These are phyloP conservation scores for Debaryomyces sp. DNA, from an alignment of 1,139 yeast species.

Conservation along the genomic window DNA sequence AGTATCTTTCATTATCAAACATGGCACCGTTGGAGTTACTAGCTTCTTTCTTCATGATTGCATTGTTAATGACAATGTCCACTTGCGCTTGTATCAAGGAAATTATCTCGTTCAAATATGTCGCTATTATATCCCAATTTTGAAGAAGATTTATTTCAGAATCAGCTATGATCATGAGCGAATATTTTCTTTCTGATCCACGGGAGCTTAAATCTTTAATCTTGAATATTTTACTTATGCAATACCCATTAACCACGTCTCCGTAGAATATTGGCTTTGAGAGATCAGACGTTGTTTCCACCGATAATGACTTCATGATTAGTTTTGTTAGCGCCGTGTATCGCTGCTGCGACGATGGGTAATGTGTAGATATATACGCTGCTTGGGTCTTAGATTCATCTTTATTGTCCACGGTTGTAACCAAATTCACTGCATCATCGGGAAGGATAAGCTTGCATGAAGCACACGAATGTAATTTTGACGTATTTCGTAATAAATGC, in stretches of 20 bases:
- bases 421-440: conserved; percentile 30
- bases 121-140: conserved; percentile 59
- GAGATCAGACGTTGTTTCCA: conserved; percentile 70
- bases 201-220: conserved; percentile 71
- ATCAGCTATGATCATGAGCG: conserved; percentile 65
- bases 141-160: conserved; percentile 53
- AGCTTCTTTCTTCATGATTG: conserved; percentile 9
- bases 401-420: conserved; percentile 23
- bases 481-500: conserved; percentile 23
- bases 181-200: conserved; percentile 76
- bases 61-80: conserved; percentile 21
- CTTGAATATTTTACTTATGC: conserved; percentile 67
- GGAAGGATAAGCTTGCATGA: conserved; percentile 61
- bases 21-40: conserved; percentile 17
- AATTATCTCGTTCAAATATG: conserved; percentile 56
- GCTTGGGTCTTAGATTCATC: conserved; percentile 9
- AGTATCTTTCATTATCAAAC: conserved; percentile 55
- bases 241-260: conserved; percentile 67
- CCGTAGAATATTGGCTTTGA: conserved; percentile 72
- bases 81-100: conserved; percentile 50
- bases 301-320: conserved; percentile 67
- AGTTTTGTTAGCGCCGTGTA: conserved; percentile 61
- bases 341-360: conserved; percentile 58
- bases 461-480: conserved; percentile 54
- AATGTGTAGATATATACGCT: conserved; percentile 56